Conservation (phyloP, 352 stramenopile species). For the Phytophthora kernoviae region DNA sequence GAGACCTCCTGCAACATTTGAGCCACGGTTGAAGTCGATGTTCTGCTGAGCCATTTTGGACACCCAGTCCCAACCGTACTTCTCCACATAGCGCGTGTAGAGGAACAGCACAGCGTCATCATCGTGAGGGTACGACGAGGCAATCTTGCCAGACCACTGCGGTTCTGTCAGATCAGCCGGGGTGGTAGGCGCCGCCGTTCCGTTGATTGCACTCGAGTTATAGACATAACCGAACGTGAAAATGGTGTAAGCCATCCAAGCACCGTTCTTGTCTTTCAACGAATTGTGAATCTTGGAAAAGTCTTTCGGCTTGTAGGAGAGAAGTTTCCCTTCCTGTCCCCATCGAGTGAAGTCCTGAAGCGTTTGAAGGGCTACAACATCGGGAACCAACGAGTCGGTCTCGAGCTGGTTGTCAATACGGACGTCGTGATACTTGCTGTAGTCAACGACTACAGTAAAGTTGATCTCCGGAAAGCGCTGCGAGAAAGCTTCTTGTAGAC, state of each 20-base stretch:
- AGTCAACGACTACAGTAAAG: conserved; percentile 53
- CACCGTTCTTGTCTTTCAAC: conserved; percentile 39
- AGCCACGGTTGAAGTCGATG: conserved; percentile 39
- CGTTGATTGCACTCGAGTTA: conserved; percentile 30
- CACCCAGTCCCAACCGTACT: conserved; percentile 64
- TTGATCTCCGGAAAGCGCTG: conserved; percentile 53
- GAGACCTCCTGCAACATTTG: conserved; percentile 26
- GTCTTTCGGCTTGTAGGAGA: conserved; percentile 46
- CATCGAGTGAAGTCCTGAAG: conserved; percentile 56
- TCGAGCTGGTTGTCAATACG: conserved; percentile 69
- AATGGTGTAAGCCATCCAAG: conserved; percentile 43
- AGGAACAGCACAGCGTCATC: conserved; percentile 62
- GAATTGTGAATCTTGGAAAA: conserved; percentile 56
- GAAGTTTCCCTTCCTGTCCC: conserved; percentile 34
- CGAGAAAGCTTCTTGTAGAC: conserved; percentile 16
- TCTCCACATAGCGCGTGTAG: conserved; percentile 49
- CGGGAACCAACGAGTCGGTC: conserved; percentile 41
- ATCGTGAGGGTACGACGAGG: conserved; percentile 55
- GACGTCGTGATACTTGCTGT: conserved; percentile 58
- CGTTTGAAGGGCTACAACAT: conserved; percentile 51
- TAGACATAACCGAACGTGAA: conserved; percentile 49
- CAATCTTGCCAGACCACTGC: conserved; percentile 39
- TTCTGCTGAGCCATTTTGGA: conserved; percentile 39
- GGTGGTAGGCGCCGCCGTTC: conserved; percentile 13
- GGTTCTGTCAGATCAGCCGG: conserved; percentile 37